Conservation (phyloP, 1,284 basidiomycete genomes). For the Paramarasmius palmivorus region DNA sequence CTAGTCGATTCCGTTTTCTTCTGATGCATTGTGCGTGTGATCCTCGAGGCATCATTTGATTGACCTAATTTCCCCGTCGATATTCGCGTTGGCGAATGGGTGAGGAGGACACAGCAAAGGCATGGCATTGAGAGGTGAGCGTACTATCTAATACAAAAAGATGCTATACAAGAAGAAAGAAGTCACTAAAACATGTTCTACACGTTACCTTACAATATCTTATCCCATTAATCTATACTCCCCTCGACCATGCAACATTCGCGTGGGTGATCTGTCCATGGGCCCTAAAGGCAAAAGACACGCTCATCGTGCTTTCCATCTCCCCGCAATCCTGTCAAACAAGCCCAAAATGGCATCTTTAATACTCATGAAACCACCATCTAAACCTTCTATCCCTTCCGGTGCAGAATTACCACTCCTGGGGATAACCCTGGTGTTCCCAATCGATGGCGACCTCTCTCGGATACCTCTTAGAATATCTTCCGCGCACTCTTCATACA, state of each 20-base stretch:
- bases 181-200: slow-evolving; percentile 3
- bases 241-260: background rate
- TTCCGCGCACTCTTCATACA: slow-evolving; percentile 53
- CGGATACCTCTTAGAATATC: slow-evolving; percentile 51
- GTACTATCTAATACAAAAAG: background rate
- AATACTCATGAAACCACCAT: slow-evolving; percentile 10
- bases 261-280: too few species aligned
- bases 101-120: background rate
- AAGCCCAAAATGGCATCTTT: slow-evolving; percentile 8
- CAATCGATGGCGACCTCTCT: slow-evolving; percentile 18
- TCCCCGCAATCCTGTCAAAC: slow-evolving; percentile 8
- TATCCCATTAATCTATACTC: background rate
- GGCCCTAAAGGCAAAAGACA: background rate
- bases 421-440: background rate
- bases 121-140: background rate
- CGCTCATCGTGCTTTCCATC: slow-evolving; percentile 5
- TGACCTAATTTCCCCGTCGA: background rate
- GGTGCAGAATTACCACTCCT: background rate
- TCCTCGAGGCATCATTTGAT: background rate
- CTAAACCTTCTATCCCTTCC: background rate
- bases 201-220: background rate
- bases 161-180: background rate
- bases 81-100: slow-evolving; percentile 6
- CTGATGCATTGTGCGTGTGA: slow-evolving; percentile 4
- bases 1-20: background rate